phyloP scores from a whole-genome alignment of 176 grass and related monocot species.

The Zoysia japonica region DNA sequence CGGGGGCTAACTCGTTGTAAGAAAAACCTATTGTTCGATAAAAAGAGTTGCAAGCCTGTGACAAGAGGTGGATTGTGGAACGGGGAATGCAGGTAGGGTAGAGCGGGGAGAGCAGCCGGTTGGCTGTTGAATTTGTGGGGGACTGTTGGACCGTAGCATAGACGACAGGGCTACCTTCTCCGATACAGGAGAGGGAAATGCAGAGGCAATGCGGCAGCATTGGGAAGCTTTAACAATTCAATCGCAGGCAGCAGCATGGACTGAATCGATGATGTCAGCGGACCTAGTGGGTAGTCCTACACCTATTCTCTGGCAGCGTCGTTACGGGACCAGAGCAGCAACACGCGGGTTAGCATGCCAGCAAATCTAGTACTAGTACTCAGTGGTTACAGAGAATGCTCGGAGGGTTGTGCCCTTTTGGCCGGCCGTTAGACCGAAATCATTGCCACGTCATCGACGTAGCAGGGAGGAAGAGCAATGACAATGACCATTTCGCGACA shows the following conservation, averaged over 20 bases:
- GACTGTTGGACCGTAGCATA: not conserved
- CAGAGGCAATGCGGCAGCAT: not conserved
- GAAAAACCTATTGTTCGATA: too few relatives aligned
- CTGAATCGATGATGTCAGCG: conserved; percentile 51
- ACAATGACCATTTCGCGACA: too few relatives aligned
- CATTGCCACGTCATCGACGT: conserved; percentile 26
- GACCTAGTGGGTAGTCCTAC: conserved; percentile 46
- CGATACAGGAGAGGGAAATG: conserved; percentile 29
- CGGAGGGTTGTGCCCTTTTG: not conserved
- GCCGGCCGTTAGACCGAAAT: conserved; percentile 1
- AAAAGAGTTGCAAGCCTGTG: too few relatives aligned
- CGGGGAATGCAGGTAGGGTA: not conserved
- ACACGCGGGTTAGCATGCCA: not conserved
- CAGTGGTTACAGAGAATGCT: not conserved
- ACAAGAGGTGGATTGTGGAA: not conserved
- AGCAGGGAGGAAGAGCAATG: not conserved
- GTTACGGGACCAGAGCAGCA: conserved; percentile 37
- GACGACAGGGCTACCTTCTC: not conserved
- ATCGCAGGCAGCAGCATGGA: not conserved
- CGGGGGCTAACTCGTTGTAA: too few relatives aligned
- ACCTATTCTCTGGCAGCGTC: conserved; percentile 25
- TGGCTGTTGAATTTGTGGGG: not conserved
- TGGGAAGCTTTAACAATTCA: conserved; percentile 1
- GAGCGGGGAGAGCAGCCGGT: not conserved
- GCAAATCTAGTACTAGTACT: too few relatives aligned